Base-by-base conservation (phyloP, 441 rosid species). In the Oxalis stricta region DNA sequence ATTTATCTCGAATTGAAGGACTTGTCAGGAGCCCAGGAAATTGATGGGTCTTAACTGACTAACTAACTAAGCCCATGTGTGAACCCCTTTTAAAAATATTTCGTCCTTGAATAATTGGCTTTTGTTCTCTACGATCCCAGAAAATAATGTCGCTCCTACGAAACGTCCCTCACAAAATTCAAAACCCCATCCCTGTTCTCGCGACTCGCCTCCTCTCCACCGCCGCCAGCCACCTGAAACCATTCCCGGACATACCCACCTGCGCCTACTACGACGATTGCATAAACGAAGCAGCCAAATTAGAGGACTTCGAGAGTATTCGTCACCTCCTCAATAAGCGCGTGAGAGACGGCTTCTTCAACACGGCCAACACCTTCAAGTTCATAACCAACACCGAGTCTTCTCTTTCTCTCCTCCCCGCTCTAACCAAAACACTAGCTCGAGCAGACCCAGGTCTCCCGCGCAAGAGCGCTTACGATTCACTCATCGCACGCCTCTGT, bases 401-500 rank as follows among this genome's bases (percentile, higher is more conserved):
- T 17, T 77, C 84, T 30, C 55, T 70, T 49, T 56, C 76, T 19
- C 7, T 56, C 17, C 63, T 82, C 15, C 60, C 63, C 28, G 46
- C 61, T 13, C 78, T 85, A 62, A 34, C 47, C 46, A 48, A 63
- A 38, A 48, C 73, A 17, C 57, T 85, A 1, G 49, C 71, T 14
- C 70, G 72, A 2, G 54, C 82, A 18, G 71, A 79, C 50, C 43
- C 49, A 10, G 87, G 96, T 0, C 46, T 62, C 61, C 28, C 84
- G 3, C 66, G 76, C 10, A 71, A 62, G 23, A 69, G 55, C 56
- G 84, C 83, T 7, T 72, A 36, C 61, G 84, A 82, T 10, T 23
- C 74, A 2, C 81, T 79, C 31, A 54, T 79, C 38, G 71, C 79
- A 0, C 83, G 77, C 1, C 76, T 79, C 29, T 79, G 77, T 70